A percentile compares a stretch with the other conserved stretches of the same genome.
These are phyloP conservation scores for Aphanomyces cochlioides DNA, from an alignment of 352 stramenopile species.

Conservation along the genomic window DNA sequence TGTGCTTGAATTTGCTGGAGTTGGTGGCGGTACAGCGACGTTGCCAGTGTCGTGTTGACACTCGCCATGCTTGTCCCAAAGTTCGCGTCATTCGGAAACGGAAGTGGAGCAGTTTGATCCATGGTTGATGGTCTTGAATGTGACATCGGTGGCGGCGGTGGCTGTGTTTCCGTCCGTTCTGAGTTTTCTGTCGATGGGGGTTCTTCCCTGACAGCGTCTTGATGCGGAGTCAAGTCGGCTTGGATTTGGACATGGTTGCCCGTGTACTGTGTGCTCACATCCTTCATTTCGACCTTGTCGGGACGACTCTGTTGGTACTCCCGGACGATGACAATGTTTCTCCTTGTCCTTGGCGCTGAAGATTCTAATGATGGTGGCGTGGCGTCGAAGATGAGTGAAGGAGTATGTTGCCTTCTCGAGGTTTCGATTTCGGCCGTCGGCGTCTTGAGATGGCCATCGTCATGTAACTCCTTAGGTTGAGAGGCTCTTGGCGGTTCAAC, in stretches of 20 bases:
- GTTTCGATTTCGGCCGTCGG: not conserved
- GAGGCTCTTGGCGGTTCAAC: too few relatives aligned
- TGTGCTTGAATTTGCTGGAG: conserved; percentile 66
- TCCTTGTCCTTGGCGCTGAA: conserved; percentile 4
- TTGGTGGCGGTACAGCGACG: conserved; percentile 68
- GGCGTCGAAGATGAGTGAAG: not conserved
- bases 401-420: not conserved
- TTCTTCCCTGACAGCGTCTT: conserved; percentile 38
- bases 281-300: conserved; percentile 46
- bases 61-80: conserved; percentile 4
- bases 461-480: too few relatives aligned
- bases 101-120: not conserved
- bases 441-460: not conserved
- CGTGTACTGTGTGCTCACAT: conserved; percentile 66
- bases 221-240: conserved; percentile 54
- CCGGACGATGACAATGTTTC: conserved; percentile 44
- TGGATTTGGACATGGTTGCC: conserved; percentile 70
- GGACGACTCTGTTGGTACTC: conserved; percentile 37
- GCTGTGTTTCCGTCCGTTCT: not conserved
- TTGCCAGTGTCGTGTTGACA: conserved; percentile 25
- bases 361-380: not conserved
- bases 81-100: not conserved
- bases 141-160: not conserved
- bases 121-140: not conserved
- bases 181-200: not conserved